Evolutionary conservation across 345 rosid species (phyloP).

Genomic region (Populus pruinosa): DNA sequence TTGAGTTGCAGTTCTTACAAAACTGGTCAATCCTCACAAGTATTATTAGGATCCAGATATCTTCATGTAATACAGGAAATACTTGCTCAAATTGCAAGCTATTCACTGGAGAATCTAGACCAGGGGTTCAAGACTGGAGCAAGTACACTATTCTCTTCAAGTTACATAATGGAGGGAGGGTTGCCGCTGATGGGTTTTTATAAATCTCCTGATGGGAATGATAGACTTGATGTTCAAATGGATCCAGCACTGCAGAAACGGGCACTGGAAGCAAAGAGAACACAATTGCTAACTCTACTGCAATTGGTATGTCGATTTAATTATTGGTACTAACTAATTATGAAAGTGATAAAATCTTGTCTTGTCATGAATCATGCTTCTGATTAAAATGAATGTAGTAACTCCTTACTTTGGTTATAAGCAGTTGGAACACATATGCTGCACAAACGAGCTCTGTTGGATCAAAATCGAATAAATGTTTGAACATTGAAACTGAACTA

Average conservation of each 20-base stretch:
- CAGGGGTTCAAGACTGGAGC: constrained; percentile 26
- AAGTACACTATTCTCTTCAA: constrained; percentile 21
- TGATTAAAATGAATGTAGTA: not conserved
- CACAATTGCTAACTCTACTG: constrained; percentile 60
- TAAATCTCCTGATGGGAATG: constrained; percentile 29
- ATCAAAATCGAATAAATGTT: not conserved
- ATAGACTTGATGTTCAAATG: constrained; percentile 18
- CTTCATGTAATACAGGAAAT: constrained; percentile 75
- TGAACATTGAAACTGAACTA: not conserved
- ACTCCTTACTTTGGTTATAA: not conserved
- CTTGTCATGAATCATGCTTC: not conserved
- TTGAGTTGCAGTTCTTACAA: constrained; percentile 34
- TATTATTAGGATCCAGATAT: constrained; percentile 61
- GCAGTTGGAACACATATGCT: not conserved
- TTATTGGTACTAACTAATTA: not conserved
- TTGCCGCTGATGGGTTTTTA: constrained; percentile 8
- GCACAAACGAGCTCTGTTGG: not conserved
- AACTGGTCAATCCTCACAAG: constrained; percentile 38
- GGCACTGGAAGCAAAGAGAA: constrained; percentile 51
- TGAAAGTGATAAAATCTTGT: not conserved
- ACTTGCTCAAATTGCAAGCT: constrained; percentile 74
- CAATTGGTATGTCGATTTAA: constrained; percentile 57
- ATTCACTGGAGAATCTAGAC: constrained; percentile 57
- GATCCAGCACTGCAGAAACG: constrained; percentile 28
- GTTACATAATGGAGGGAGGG: constrained; percentile 18